phyloP scores from a whole-genome alignment of 1,284 basidiomycete genomes.

The Cryptococcus depauperatus region DNA sequence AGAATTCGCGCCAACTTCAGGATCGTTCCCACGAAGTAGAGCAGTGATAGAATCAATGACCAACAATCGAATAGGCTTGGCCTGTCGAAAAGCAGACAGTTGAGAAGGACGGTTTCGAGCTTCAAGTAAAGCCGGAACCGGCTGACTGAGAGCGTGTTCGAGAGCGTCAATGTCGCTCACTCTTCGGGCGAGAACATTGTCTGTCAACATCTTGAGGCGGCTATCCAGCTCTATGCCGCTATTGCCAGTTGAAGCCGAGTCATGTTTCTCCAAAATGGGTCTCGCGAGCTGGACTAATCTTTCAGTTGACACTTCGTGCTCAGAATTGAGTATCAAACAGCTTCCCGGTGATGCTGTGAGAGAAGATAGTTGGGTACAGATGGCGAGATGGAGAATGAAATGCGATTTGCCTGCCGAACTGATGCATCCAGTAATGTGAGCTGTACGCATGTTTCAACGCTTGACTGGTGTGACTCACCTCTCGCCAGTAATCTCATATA shows the following conservation, averaged over 20 bases:
- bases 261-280: too few species aligned
- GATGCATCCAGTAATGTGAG: slow-evolving; percentile 8
- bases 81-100: background rate
- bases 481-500: slow-evolving; percentile 81
- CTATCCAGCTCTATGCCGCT: background rate
- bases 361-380: slow-evolving; percentile 62
- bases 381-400: slow-evolving; percentile 65
- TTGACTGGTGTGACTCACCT: slow-evolving; percentile 53
- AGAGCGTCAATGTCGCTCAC: slow-evolving; percentile 56
- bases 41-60: slow-evolving; percentile 75
- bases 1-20: slow-evolving; percentile 3
- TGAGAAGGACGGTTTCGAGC: background rate
- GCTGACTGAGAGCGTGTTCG: slow-evolving; percentile 57
- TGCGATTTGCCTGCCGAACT: slow-evolving; percentile 86
- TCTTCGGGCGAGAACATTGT: slow-evolving; percentile 59
- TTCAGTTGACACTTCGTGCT: slow-evolving; percentile 60
- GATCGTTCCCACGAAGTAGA: slow-evolving; percentile 54
- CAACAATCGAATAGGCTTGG: slow-evolving; percentile 50
- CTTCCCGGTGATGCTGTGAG: slow-evolving; percentile 51
- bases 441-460: background rate
- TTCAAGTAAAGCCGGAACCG: slow-evolving; percentile 56
- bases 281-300: slow-evolving; percentile 51
- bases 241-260: too few species aligned
- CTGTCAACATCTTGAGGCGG: slow-evolving; percentile 46
- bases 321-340: slow-evolving; percentile 64